Evolutionary conservation across 768 basidiomycete genomes (phyloP).

Genomic region (Boletus barrowsii): DNA sequence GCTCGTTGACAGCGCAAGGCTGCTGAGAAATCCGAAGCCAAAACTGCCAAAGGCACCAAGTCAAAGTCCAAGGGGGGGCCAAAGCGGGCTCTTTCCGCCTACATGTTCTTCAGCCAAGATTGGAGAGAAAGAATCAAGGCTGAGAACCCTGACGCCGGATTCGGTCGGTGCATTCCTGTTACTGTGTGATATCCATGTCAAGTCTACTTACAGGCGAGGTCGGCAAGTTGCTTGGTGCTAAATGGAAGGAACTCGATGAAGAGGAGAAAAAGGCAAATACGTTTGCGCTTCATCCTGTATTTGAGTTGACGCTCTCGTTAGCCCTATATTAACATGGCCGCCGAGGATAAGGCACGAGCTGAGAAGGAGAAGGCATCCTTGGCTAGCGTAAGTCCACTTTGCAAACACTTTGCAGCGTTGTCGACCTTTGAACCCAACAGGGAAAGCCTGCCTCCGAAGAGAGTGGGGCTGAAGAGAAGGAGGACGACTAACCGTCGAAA

Average conservation of each 20-base stretch:
- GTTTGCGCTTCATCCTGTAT: not conserved
- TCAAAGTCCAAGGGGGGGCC: slow-evolving; percentile 66
- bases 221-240: slow-evolving; percentile 91
- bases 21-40: slow-evolving; percentile 61
- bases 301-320: slow-evolving; percentile 30
- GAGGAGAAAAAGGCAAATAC: slow-evolving; percentile 83
- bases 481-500: slow-evolving; percentile 37
- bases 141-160: slow-evolving; percentile 93
- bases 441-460: slow-evolving; percentile 34
- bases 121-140: slow-evolving; percentile 94
- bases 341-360: slow-evolving; percentile 82
- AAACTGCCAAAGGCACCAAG: slow-evolving; percentile 58
- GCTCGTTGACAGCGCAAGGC: slow-evolving; percentile 59
- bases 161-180: slow-evolving; percentile 52
- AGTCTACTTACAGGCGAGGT: slow-evolving; percentile 63
- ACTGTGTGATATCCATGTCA: slow-evolving; percentile 1
- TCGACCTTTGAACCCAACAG: slow-evolving; percentile 15
- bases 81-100: slow-evolving; percentile 91
- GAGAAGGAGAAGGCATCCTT: slow-evolving; percentile 69
- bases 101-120: slow-evolving; percentile 99
- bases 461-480: slow-evolving; percentile 43
- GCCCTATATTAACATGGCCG: slow-evolving; percentile 89
- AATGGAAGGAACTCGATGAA: slow-evolving; percentile 95
- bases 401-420: not conserved
- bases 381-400: slow-evolving; percentile 34